A percentile compares a stretch with the other conserved stretches of the same genome.
These are phyloP conservation scores for Copromyces sp. DNA, from an alignment of 495 filamentous ascomycete genomes.

Conservation along the genomic window DNA sequence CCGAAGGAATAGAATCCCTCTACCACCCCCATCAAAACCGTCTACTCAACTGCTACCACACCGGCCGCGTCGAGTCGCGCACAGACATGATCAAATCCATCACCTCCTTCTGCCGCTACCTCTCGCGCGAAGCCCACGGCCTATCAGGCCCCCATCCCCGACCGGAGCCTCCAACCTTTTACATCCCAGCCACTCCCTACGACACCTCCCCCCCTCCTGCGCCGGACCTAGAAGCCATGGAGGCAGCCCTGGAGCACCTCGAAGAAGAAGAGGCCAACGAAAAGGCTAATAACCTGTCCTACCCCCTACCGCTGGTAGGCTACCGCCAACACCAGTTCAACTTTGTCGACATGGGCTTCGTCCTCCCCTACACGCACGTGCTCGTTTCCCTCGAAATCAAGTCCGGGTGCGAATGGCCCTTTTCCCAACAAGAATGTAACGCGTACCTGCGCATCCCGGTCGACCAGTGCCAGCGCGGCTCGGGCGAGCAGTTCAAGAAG, in stretches of 20 bases:
- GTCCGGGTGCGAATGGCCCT: background rate
- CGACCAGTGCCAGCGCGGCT: background rate
- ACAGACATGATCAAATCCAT: background rate
- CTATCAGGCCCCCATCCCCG: too few species aligned
- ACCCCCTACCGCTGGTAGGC: background rate
- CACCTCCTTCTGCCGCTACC: background rate
- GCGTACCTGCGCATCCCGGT: background rate
- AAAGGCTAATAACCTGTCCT: too few species aligned
- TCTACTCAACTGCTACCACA: background rate
- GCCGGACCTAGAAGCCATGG: too few species aligned
- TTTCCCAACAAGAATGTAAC: background rate
- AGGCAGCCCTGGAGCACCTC: too few species aligned
- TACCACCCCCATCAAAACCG: background rate
- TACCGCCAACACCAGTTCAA: background rate
- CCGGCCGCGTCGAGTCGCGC: too few species aligned
- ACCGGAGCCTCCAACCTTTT: too few species aligned
- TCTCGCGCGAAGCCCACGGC: background rate
- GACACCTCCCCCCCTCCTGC: too few species aligned
- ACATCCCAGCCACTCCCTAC: too few species aligned
- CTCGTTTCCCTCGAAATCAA: rapidly evolving
- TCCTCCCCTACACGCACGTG: background rate
- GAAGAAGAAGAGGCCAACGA: too few species aligned
- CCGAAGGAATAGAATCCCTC: background rate
- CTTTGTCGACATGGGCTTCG: background rate
- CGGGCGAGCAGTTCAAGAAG: background rate